phyloP scores from a whole-genome alignment of 2,329 filamentous ascomycete genomes.

The Xylariaceae sp. region DNA sequence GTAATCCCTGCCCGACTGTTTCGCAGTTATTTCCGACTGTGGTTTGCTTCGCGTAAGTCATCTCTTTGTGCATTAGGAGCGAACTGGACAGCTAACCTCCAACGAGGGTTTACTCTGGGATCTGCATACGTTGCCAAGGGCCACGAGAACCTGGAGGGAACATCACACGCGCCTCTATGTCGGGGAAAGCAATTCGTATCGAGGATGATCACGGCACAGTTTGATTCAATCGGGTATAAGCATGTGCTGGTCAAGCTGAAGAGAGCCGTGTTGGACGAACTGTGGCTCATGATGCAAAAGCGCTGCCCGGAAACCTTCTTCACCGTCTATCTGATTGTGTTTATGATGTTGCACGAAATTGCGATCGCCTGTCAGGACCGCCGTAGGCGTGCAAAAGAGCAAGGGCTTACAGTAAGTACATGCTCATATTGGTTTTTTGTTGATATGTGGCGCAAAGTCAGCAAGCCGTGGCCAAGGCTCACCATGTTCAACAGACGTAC shows the following conservation, averaged over 20 bases:
- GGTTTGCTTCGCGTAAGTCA: constrained; percentile 56
- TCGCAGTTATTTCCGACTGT: constrained; percentile 50
- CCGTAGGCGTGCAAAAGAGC: constrained; percentile 50
- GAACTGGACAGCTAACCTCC: neutral
- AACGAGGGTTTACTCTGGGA: constrained; percentile 52
- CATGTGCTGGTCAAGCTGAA: constrained; percentile 32
- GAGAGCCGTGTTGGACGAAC: constrained; percentile 36
- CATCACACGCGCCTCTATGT: neutral
- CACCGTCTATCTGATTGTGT: constrained; percentile 41
- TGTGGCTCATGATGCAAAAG: constrained; percentile 40
- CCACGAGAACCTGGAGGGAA: constrained; percentile 46
- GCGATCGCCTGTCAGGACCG: constrained; percentile 39
- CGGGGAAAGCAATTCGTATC: constrained; percentile 47
- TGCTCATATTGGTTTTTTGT: no score
- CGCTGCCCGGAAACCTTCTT: constrained; percentile 40
- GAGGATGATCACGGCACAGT: constrained; percentile 44
- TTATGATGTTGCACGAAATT: constrained; percentile 47
- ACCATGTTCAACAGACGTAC: constrained; percentile 28
- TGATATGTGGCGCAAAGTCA: neutral
- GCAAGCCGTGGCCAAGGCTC: neutral
- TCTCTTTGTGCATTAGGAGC: neutral
- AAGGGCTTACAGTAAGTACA: constrained; percentile 41
- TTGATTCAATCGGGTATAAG: constrained; percentile 39
- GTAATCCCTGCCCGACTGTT: constrained; percentile 45
- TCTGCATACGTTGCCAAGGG: constrained; percentile 51